Base-by-base conservation (phyloP, 106 monocot genomes). In the Hemerocallis citrina region DNA sequence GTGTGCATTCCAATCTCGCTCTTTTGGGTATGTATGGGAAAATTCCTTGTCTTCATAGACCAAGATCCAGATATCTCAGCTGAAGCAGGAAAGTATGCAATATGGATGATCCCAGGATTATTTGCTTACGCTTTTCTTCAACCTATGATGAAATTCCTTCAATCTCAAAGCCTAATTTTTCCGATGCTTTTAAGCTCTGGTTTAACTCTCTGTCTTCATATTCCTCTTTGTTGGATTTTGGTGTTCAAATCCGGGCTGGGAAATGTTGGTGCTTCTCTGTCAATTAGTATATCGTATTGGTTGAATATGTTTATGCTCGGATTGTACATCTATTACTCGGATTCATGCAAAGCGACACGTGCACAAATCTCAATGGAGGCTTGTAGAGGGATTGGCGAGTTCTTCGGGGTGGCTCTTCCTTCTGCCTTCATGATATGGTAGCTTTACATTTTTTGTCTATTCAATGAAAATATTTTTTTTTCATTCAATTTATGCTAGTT, bases 391-490 rank as follows among this genome's bases (percentile, higher is more conserved):
- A 65, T 88, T 12, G 47, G 23, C 23, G 67, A 77, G 36, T 88
- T 88, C 63, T n/a, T 88, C 27, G 32, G 57, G 5, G 8, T 88
- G 22, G 88, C 83, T 16, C 21, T 88, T 34, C 88, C 88, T 23
- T 88, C 88, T 20, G 88, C 76, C 8, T 30, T 79, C 25, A 88
- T 88, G 88, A 61, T 80, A 56, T 88, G 83, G 88, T 88, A 80
- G 71, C n/a, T n/a, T n/a, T n/a, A n/a, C n/a, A n/a, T n/a, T n/a
- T n/a, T n/a, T n/a, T n/a, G n/a, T n/a, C n/a, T n/a, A n/a, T n/a
- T n/a, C n/a, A n/a, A n/a, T n/a, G n/a, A n/a, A n/a, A n/a, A n/a
- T n/a, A n/a, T n/a, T n/a, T n/a, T n/a, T n/a, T n/a, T n/a, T n/a
- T n/a, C n/a, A n/a, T n/a, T n/a, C n/a, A n/a, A n/a, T n/a, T n/a